Evolutionary conservation across 345 rosid species (phyloP).

Genomic region (Brassica rapa): DNA sequence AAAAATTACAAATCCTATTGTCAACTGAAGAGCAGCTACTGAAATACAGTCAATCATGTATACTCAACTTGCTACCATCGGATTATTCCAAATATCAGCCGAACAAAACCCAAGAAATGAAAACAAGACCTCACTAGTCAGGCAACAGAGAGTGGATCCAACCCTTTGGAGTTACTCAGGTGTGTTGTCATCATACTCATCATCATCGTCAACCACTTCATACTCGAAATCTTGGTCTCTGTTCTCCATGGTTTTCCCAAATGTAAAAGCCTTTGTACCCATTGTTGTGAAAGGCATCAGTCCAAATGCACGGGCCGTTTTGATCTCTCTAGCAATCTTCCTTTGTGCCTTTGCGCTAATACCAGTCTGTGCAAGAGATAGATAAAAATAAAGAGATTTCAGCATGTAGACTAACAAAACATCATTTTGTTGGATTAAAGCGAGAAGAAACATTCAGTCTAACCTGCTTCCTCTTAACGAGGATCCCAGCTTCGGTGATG

Average conservation of each 20-base stretch:
- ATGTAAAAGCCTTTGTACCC: conserved; percentile 79
- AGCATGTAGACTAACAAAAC: conserved; percentile 1
- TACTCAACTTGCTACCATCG: conserved; percentile 3
- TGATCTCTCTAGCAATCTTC: conserved; percentile 92
- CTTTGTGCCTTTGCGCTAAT: conserved; percentile 95
- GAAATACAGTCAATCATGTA: background rate
- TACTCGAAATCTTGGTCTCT: conserved; percentile 59
- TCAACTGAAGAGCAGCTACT: background rate
- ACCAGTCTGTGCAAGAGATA: conserved; percentile 53
- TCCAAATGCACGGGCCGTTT: conserved; percentile 90
- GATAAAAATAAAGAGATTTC: background rate
- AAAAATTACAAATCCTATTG: conserved; percentile 14
- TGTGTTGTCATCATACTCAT: conserved; percentile 24
- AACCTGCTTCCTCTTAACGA: conserved; percentile 79
- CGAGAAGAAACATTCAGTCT: conserved; percentile 4
- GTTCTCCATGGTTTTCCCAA: conserved; percentile 69
- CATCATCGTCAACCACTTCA: conserved; percentile 35
- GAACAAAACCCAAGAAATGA: conserved; percentile 20
- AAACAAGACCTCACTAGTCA: conserved; percentile 21
- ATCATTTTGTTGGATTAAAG: background rate
- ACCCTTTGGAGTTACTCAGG: background rate
- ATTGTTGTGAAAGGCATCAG: conserved; percentile 91
- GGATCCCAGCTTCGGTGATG: conserved; percentile 81
- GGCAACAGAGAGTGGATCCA: background rate
- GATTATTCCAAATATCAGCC: conserved; percentile 22